Evolutionary conservation across 2,329 filamentous ascomycete genomes (phyloP).

Genomic region (Cladosporium sp.): DNA sequence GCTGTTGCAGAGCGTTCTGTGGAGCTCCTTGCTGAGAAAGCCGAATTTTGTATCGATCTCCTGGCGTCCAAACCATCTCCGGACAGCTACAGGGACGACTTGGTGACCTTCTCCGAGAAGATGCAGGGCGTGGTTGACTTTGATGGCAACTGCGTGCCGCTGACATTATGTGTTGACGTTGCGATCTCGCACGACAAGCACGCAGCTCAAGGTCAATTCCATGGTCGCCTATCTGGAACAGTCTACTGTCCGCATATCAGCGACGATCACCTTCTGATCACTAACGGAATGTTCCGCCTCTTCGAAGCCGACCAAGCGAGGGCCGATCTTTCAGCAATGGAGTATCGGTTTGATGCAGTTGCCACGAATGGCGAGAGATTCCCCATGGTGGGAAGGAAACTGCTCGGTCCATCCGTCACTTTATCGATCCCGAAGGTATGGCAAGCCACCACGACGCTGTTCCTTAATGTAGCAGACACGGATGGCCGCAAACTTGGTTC

Average conservation of each 20-base stretch:
- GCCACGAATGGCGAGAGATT: not conserved
- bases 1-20: conserved; percentile 68
- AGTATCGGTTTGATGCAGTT: not conserved
- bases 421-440: conserved; percentile 33
- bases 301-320: not conserved
- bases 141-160: not conserved
- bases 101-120: not conserved
- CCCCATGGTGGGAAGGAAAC: conserved; percentile 32
- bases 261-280: not conserved
- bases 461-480: not conserved
- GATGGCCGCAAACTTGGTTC: not conserved
- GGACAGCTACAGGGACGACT: too few species aligned
- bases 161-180: not conserved
- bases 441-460: conserved; percentile 5
- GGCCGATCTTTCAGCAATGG: not conserved
- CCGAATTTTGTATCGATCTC: not conserved
- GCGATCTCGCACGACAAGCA: not conserved
- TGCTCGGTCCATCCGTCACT: not conserved
- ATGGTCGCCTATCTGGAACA: not conserved
- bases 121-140: not conserved
- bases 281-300: not conserved
- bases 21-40: conserved; percentile 35
- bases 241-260: not conserved
- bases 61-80: not conserved
- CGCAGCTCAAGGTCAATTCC: not conserved